Percentiles rank a stretch among this genome's conserved stretches.
These are phyloP conservation scores for Metroxylon sagu DNA, from an alignment of 176 grass and related monocot species.

Conservation along the genomic window DNA sequence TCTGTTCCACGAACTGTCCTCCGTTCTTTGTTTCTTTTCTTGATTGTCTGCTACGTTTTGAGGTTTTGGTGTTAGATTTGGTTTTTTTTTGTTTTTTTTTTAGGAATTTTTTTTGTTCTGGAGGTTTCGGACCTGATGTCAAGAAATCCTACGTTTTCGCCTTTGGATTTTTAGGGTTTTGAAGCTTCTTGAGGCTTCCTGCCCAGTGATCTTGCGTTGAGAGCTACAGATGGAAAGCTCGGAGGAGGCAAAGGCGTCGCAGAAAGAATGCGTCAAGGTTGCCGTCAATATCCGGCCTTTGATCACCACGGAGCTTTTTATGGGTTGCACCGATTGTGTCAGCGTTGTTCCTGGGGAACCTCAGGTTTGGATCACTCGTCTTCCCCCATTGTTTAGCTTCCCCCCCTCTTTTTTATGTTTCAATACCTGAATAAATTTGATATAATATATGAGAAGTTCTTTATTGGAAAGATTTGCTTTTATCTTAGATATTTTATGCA, in stretches of 20 bases:
- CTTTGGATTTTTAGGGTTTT: no score
- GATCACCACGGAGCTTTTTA: constrained; percentile 73
- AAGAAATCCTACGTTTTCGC: no score
- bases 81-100: neutral
- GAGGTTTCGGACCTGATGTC: neutral
- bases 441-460: no score
- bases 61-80: neutral
- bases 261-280: constrained; percentile 79
- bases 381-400: neutral
- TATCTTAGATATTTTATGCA: no score
- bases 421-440: neutral
- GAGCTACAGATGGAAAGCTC: constrained; percentile 35
- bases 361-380: constrained; percentile 41
- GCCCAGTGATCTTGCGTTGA: constrained; percentile 10
- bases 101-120: neutral
- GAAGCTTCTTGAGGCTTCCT: no score
- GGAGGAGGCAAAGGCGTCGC: constrained; percentile 29
- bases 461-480: no score
- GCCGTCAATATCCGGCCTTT: constrained; percentile 89
- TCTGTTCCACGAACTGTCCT: neutral
- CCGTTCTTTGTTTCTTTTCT: neutral
- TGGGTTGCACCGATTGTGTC: constrained; percentile 75
- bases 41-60: neutral
- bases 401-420: neutral
- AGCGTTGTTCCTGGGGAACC: constrained; percentile 64